phyloP scores from a whole-genome alignment of 2,329 filamentous ascomycete genomes.

The Orbilia blumenaviensis region DNA sequence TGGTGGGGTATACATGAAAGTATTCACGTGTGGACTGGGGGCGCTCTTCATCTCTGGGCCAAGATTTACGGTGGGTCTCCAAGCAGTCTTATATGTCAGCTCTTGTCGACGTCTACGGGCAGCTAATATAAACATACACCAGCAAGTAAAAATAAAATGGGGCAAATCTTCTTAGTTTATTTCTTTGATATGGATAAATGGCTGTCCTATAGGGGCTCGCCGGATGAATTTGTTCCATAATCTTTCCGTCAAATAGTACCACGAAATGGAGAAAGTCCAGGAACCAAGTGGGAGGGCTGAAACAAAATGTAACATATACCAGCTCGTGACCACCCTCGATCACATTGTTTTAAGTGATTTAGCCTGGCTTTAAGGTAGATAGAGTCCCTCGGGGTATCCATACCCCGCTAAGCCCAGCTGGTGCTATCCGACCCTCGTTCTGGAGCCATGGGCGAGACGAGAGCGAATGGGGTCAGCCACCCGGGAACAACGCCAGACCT shows the following conservation, averaged over 20 bases:
- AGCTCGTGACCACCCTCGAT: conserved; percentile 32
- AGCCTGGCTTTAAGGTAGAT: conserved; percentile 32
- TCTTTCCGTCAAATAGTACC: conserved; percentile 37
- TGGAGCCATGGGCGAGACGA: conserved; percentile 28
- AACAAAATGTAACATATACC: conserved; percentile 39
- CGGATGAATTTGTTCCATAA: conserved; percentile 42
- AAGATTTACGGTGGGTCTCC: conserved; percentile 27
- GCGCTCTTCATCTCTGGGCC: conserved; percentile 18
- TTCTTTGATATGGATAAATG: neutral
- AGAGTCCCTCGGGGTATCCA: conserved; percentile 28
- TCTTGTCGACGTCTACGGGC: conserved; percentile 20
- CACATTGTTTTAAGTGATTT: conserved; percentile 25
- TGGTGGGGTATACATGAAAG: conserved; percentile 12
- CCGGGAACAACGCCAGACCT: conserved; percentile 46
- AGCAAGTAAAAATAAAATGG: conserved; percentile 29
- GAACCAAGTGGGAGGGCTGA: conserved; percentile 8
- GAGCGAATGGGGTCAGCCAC: conserved; percentile 39
- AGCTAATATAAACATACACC: neutral
- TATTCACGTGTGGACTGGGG: conserved; percentile 37
- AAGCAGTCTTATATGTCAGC: conserved; percentile 3
- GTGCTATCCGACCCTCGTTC: conserved; percentile 2
- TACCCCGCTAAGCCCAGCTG: conserved; percentile 23
- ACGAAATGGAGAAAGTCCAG: conserved; percentile 3
- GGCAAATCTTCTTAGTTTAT: conserved; percentile 16
- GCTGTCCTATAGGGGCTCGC: neutral